Evolutionary conservation across 768 basidiomycete genomes (phyloP).

Genomic region (Lactifluus piperatus): DNA sequence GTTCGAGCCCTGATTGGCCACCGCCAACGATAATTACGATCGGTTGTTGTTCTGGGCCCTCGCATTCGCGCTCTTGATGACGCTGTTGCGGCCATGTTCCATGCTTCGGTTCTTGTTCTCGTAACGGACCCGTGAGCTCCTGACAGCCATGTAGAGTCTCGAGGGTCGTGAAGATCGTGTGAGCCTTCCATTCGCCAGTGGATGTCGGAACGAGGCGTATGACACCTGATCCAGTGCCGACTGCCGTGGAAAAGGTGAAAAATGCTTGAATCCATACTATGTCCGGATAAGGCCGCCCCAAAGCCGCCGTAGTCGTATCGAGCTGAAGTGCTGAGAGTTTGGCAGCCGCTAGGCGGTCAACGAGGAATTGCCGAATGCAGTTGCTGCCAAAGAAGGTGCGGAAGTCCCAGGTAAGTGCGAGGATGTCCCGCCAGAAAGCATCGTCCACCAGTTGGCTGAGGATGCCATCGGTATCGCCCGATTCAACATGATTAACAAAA

Average conservation of each 20-base stretch:
- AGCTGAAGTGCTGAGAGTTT: slow-evolving; percentile 23
- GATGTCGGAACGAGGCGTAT: slow-evolving; percentile 38
- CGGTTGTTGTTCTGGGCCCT: slow-evolving; percentile 34
- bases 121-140: slow-evolving; percentile 31
- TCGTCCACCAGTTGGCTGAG: slow-evolving; percentile 22
- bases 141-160: slow-evolving; percentile 41
- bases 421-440: slow-evolving; percentile 50
- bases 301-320: slow-evolving; percentile 16
- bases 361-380: slow-evolving; percentile 37
- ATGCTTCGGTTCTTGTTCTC: slow-evolving; percentile 30
- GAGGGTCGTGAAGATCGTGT: slow-evolving; percentile 41
- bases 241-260: slow-evolving; percentile 38
- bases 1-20: slow-evolving; percentile 46
- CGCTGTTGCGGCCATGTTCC: slow-evolving; percentile 37
- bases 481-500: slow-evolving; percentile 16
- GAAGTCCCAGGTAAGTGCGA: slow-evolving; percentile 57
- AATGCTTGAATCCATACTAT: slow-evolving; percentile 36
- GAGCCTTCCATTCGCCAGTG: slow-evolving; percentile 39
- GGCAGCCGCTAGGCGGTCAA: slow-evolving; percentile 32
- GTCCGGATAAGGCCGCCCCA: slow-evolving; percentile 29
- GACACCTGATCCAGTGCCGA: slow-evolving; percentile 35
- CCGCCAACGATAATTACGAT: slow-evolving; percentile 43
- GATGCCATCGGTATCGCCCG: slow-evolving; percentile 12
- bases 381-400: slow-evolving; percentile 42
- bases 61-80: slow-evolving; percentile 31